Evolutionary conservation across 305 asterid genomes (phyloP), one percentile per base, ranked within the genome.

Genomic region (Galium porrigens): DNA sequence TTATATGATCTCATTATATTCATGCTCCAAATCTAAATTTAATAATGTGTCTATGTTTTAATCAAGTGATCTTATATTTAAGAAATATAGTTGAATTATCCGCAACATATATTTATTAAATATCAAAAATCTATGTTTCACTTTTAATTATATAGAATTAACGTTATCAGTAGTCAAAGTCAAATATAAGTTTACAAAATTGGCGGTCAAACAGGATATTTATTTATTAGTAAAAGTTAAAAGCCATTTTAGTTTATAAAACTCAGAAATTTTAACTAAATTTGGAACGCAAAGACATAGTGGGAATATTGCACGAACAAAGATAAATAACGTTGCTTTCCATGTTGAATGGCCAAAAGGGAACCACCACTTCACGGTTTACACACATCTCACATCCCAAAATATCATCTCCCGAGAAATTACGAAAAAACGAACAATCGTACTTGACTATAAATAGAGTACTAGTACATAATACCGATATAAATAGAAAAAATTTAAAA

Each of bases 281-380:
- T 44, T 2, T 44, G 52, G 20, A 44, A 44, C 52, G 5, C 52
- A 44, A 44, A 44, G 52, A 44, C 52, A 44, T 44, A 46, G 53
- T 46, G 53, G 58, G 58, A 56, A 56, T 56, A 56, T 56, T 56
- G 34, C 41, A 46, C 18, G 12, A 68, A 30, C 39, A 29, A 15
- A 15, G 15, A 30, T 11, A 30, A 30, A 56, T 27, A 14, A 56
- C 18, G 61, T 56, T 56, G 61, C 61, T 29, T 25, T 56, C 37
- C 36, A 29, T 56, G 61, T 27, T 29, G 18, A 56, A 9, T 54
- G 32, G 60, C 60, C 34, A 57, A 57, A 57, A 57, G 41, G 53
- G 53, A 27, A 57, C 22, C 62, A 29, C 61, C 61, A 30, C 62
- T 17, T 14, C 62, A 30, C 41, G 1, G 48, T 39, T 39, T 46